Evolutionary conservation across 169 alveolate species (phyloP), one percentile per base, ranked within the genome.

Genomic region (Plasmodium knowlesi): DNA sequence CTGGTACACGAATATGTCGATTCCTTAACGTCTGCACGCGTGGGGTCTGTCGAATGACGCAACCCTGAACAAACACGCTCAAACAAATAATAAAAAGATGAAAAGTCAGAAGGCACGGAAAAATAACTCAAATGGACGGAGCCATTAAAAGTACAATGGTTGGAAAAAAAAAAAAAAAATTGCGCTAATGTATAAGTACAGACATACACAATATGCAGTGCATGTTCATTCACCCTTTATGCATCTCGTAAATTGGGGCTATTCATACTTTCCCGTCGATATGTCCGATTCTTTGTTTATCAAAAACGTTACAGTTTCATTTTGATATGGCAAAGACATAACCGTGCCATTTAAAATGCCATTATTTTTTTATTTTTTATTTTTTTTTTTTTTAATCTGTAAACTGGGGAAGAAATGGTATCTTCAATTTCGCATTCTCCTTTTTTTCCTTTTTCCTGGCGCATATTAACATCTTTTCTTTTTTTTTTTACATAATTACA

Each of bases 311-410:
- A 34, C 76, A 72, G 41, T 41, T 73, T 73, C 67, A 73, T 84
- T 84, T 84, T 84, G 78, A 84, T 73, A 53, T 74, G 67, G 73
- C 84, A 84, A 67, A 84, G 93, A 84, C 93, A 84, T 74, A 84
- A 72, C 43, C 34, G 74, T 41, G 80, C 41, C 53, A 72, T 84
- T 84, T 46, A 84, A 67, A 73, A 84, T 73, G 85, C 5, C 30
- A 71, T 53, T 34, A 16, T 84, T 53, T 73, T 83, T 19, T 53
- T 50, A 14, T 25, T 3, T 25, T 50, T 81, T 81, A 53, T 81
- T 50, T 25, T 3, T 25, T 50, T 81, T 81, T 81, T 81, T 81
- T 81, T 81, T 67, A 32, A 73, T 84, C 46, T 84, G 53, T 50
- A 73, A 83, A 50, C 50, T 84, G 80, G 78, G 37, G 57, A 61